A percentile compares a stretch with the other conserved stretches of the same genome.
Evolutionary conservation across 139 green algal species (phyloP).

Genomic region (Micractinium sp.): DNA sequence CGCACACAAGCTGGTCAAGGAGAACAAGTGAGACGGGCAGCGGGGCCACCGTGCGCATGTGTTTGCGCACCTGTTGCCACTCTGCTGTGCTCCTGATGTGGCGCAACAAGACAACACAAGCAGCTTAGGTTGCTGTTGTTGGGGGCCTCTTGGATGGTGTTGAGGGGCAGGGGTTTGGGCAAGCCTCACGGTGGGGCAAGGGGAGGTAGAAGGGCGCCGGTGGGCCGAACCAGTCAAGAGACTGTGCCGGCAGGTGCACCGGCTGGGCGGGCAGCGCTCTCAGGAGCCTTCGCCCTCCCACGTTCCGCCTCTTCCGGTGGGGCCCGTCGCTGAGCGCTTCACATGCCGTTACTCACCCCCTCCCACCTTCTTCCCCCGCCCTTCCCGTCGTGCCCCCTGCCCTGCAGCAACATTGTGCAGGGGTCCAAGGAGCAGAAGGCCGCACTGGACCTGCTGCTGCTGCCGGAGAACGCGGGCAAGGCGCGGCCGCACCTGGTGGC

Average conservation of each 20-base stretch:
- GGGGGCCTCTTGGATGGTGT: no score
- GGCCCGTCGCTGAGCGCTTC: no score
- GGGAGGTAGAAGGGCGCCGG: no score
- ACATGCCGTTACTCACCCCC: background rate
- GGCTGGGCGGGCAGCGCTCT: background rate
- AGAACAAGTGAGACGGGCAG: constrained; percentile 33
- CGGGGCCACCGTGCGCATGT: no score
- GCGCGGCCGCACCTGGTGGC: constrained; percentile 40
- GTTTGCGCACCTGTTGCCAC: no score
- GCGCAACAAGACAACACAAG: no score
- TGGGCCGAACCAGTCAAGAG: background rate
- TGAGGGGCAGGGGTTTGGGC: no score
- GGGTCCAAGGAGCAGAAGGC: constrained; percentile 41
- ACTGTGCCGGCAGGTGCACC: background rate
- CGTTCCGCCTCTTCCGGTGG: no score
- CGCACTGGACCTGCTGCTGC: constrained; percentile 39
- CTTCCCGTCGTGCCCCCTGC: background rate
- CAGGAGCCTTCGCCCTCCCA: no score
- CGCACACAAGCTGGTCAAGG: constrained; percentile 52
- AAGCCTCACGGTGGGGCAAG: no score
- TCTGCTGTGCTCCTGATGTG: no score
- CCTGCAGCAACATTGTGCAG: constrained; percentile 43
- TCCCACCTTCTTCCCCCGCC: background rate
- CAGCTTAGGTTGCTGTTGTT: no score
- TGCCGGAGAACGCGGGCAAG: constrained; percentile 33